These are phyloP conservation scores for Calonectria naviculata DNA, from an alignment of 2,329 filamentous ascomycete genomes.

Conservation along the genomic window DNA sequence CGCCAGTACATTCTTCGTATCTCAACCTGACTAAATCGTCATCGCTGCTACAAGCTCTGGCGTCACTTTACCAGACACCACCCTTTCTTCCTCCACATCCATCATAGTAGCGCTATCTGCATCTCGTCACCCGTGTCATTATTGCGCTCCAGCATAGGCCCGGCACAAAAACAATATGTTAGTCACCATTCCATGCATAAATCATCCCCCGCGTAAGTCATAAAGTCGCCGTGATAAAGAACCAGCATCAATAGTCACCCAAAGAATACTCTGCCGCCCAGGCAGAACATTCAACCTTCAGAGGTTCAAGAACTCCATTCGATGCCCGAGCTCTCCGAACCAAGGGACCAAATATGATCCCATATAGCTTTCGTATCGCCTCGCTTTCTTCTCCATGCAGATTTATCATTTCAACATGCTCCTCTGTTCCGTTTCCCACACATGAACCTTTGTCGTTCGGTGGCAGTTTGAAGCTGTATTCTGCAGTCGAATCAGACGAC, in stretches of 20 bases:
- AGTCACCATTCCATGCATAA: not conserved
- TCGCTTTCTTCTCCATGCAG: not conserved
- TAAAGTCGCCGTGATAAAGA: not conserved
- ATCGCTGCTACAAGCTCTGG: not conserved
- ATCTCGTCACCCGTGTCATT: not conserved
- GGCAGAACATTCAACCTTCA: not conserved
- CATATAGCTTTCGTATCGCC: not conserved
- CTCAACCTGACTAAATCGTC: not conserved
- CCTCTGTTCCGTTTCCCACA: not conserved
- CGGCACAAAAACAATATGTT: not conserved
- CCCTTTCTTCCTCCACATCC: not conserved
- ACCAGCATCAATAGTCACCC: not conserved
- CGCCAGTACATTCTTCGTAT: not conserved
- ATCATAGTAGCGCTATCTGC: not conserved
- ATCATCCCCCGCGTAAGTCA: too few relatives aligned
- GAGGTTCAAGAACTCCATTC: not conserved
- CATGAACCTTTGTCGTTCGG: not conserved
- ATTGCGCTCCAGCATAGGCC: not conserved
- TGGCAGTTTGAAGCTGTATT: conserved; percentile 2
- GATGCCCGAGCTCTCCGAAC: not conserved
- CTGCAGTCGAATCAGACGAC: not conserved
- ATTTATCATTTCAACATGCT: not conserved
- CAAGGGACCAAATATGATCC: not conserved
- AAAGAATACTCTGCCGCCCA: conserved; percentile 1
- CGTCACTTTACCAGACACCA: too few relatives aligned